A percentile compares a stretch with the other conserved stretches of the same genome.
These are phyloP conservation scores for Nemania diffusa DNA, from an alignment of 2,329 filamentous ascomycete species.

Conservation along the genomic window DNA sequence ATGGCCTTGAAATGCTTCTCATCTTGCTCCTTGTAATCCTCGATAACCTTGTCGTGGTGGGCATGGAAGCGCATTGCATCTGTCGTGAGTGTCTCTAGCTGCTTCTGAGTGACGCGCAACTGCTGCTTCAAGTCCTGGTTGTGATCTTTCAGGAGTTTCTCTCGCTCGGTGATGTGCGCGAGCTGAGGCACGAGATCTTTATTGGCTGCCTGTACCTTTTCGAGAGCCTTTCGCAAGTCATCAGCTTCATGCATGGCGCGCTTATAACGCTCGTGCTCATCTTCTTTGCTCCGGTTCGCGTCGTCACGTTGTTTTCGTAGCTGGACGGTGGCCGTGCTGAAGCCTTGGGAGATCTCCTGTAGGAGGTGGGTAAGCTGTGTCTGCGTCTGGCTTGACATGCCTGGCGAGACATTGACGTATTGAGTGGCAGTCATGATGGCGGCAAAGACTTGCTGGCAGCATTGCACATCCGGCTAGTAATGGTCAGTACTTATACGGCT, in stretches of 20 bases:
- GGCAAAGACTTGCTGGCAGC: slow-evolving; percentile 27
- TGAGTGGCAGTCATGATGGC: slow-evolving; percentile 38
- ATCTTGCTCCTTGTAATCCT: slow-evolving; percentile 40
- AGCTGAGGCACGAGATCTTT: slow-evolving; percentile 15
- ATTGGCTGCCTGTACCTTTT: slow-evolving; percentile 7
- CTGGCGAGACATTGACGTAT: slow-evolving; percentile 39
- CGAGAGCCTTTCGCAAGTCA: slow-evolving; percentile 15
- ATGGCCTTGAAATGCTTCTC: slow-evolving; percentile 39
- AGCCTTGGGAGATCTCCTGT: slow-evolving; percentile 40
- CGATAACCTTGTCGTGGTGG: slow-evolving; percentile 36
- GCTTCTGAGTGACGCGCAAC: slow-evolving; percentile 20
- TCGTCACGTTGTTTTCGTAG: slow-evolving; percentile 38
- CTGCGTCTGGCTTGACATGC: slow-evolving; percentile 32
- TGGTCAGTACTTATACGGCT: not conserved
- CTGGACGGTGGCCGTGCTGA: slow-evolving; percentile 24
- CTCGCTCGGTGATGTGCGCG: slow-evolving; percentile 24
- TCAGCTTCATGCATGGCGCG: slow-evolving; percentile 22
- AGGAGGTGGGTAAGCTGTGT: slow-evolving; percentile 36
- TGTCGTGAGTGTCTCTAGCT: slow-evolving; percentile 26
- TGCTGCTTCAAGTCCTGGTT: slow-evolving; percentile 29
- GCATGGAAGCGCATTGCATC: slow-evolving; percentile 36
- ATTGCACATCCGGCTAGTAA: slow-evolving; percentile 11
- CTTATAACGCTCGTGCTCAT: slow-evolving; percentile 32
- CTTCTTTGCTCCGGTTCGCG: slow-evolving; percentile 17
- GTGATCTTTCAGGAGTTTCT: slow-evolving; percentile 37